phyloP scores from a whole-genome alignment of 805 yeast genomes.

The Saturnispora hagleri region DNA sequence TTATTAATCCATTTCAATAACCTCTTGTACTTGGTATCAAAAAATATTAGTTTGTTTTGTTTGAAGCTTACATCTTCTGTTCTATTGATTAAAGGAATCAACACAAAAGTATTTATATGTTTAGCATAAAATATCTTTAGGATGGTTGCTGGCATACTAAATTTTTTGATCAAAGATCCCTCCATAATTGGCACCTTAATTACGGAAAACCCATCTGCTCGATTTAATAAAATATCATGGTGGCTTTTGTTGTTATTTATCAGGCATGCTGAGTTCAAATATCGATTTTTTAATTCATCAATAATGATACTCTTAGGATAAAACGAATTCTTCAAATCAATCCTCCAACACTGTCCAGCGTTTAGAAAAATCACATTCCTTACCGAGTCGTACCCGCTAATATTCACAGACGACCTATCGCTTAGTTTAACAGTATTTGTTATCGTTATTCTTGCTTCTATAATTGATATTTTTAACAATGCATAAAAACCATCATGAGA shows the following conservation, averaged over 20 bases:
- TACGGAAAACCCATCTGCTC: neutral
- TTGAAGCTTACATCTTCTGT: neutral
- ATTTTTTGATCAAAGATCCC: neutral
- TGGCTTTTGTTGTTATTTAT: neutral
- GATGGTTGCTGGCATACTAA: constrained; percentile 12
- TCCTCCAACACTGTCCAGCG: constrained; percentile 22
- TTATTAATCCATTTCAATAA: constrained; percentile 3
- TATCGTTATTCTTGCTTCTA: neutral
- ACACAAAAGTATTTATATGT: constrained; percentile 17
- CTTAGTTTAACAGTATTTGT: constrained; percentile 2
- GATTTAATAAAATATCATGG: neutral
- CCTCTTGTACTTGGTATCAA: constrained; percentile 18
- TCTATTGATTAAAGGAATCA: constrained; percentile 11
- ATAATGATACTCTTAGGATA: constrained; percentile 23
- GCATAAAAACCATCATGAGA: constrained; percentile 20
- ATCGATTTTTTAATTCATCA: constrained; percentile 11
- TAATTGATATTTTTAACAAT: neutral
- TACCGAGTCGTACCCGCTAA: constrained; percentile 7
- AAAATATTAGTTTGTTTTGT: constrained; percentile 15
- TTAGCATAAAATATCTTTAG: constrained; percentile 21
- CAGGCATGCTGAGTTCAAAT: neutral
- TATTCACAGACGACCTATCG: constrained; percentile 17
- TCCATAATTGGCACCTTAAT: neutral
- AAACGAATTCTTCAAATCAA: constrained; percentile 16
- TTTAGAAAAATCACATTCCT: constrained; percentile 13